These are phyloP conservation scores for Puccinia triticina DNA, from an alignment of 1,284 basidiomycete genomes.

Conservation along the genomic window DNA sequence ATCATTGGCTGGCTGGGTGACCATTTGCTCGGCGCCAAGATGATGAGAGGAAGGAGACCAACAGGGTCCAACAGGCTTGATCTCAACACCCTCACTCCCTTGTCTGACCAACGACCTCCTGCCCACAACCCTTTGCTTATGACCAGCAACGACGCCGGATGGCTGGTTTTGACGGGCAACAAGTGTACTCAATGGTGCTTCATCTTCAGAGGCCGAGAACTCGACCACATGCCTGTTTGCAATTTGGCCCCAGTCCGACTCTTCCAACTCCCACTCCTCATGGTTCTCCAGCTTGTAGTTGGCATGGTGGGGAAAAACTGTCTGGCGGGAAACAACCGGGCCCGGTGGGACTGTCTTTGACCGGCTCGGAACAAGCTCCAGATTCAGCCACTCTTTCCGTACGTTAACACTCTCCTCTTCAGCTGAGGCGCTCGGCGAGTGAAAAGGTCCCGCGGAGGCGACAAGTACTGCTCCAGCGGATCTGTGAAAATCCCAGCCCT, in stretches of 20 bases:
- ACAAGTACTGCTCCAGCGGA: slow-evolving; percentile 54
- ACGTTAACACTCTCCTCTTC: slow-evolving; percentile 54
- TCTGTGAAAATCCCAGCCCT: slow-evolving; percentile 54
- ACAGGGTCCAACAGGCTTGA: no score
- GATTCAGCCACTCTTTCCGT: slow-evolving; percentile 56
- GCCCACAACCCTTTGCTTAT: background rate
- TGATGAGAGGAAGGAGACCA: no score
- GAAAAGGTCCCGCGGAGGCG: slow-evolving; percentile 56
- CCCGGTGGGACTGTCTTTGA: no score
- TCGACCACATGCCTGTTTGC: background rate
- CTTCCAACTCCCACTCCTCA: slow-evolving; percentile 6
- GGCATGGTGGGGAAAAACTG: slow-evolving; percentile 49
- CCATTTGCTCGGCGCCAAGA: background rate
- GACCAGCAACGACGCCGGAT: background rate
- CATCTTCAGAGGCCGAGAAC: background rate
- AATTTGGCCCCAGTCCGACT: slow-evolving; percentile 5
- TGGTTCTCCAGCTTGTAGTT: slow-evolving; percentile 34
- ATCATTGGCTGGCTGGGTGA: background rate
- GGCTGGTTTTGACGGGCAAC: background rate
- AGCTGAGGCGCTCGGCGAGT: slow-evolving; percentile 28
- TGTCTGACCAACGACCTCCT: slow-evolving; percentile 64
- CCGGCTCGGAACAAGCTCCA: slow-evolving; percentile 41
- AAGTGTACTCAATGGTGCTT: no score
- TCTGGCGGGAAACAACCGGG: background rate
- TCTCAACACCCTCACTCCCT: slow-evolving; percentile 80